Evolutionary conservation across 2,329 filamentous ascomycete genomes (phyloP), one percentile per base, ranked within the genome.

Genomic region (Didymella keratinophila): DNA sequence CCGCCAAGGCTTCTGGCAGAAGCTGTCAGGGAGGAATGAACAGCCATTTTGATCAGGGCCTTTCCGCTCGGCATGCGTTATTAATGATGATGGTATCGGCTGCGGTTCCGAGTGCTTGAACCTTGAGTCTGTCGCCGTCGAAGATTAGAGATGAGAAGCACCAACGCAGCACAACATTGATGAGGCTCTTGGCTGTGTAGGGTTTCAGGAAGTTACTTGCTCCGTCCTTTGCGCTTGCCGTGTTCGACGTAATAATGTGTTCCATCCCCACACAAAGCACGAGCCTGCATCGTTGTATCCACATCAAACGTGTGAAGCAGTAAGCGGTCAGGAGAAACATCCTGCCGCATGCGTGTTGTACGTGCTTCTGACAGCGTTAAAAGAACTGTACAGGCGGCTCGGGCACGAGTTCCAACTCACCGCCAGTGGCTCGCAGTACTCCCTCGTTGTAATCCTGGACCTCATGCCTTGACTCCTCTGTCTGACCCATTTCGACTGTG

Each of bases 321-420:
- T 53, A 46, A 56, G 27, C 47, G 52, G 52, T 34, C 34, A 48
- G 52, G 52, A 56, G 59, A 65, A 62, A 55, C 58, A 52, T 50
- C 44, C 66, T 72, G 67, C 68, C 70, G 65, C 69, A 69, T 64
- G 64, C 67, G 67, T 63, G 61, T 64, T 61, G 62, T 59, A 49
- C 52, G 56, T 56, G 59, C 63, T 45, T 60, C 61, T 66, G 60
- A 59, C 54, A 69, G 45, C 21, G 41, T 51, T 32, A 34, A 18
- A 42, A 16, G 3, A 23, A 20, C n/a, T 50, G 27, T 27, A 43
- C 36, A 39, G 32, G 18, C 25, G 2, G 36, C 16, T 25, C 18
- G 18, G 32, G n/a, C 32, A n/a, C 34, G 27, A 21, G 2, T n/a
- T 20, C 16, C 43, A 18, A 32, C 47, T 46, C 42, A 42, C 27